These are phyloP conservation scores for Aureobasidium sp. DNA, from an alignment of 2,329 filamentous ascomycete genomes.

Conservation along the genomic window DNA sequence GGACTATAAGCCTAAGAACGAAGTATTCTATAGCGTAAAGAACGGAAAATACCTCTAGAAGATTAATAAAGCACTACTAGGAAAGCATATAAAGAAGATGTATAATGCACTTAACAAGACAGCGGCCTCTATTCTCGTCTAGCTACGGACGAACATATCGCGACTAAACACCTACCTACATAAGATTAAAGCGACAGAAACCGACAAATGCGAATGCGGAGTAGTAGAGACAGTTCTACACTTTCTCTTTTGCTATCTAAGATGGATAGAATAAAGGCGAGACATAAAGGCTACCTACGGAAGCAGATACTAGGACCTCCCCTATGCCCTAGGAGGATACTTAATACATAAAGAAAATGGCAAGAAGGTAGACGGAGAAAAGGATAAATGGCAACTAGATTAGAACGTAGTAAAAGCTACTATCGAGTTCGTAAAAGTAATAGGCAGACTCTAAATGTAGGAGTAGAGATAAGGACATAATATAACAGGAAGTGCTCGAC, in stretches of 20 bases:
- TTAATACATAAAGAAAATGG: background rate
- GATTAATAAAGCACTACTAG: background rate
- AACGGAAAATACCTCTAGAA: background rate
- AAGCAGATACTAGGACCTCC: background rate
- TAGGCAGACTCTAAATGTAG: background rate
- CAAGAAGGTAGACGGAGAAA: background rate
- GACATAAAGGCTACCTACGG: background rate
- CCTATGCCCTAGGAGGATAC: background rate
- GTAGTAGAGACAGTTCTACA: background rate
- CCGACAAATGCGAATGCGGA: background rate
- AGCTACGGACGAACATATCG: background rate
- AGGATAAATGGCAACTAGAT: background rate
- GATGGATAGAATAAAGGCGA: background rate
- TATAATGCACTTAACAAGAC: background rate
- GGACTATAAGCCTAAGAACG: background rate
- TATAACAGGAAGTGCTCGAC: background rate
- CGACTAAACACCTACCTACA: background rate
- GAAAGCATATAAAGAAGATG: background rate
- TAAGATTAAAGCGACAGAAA: background rate
- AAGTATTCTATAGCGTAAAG: background rate
- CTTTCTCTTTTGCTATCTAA: background rate
- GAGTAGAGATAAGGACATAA: no score
- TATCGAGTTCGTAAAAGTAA: background rate
- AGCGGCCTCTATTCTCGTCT: background rate
- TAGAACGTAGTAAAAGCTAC: background rate